These are phyloP conservation scores for Nematodospora anomalae DNA, from an alignment of 1,139 yeast genomes.

Conservation along the genomic window DNA sequence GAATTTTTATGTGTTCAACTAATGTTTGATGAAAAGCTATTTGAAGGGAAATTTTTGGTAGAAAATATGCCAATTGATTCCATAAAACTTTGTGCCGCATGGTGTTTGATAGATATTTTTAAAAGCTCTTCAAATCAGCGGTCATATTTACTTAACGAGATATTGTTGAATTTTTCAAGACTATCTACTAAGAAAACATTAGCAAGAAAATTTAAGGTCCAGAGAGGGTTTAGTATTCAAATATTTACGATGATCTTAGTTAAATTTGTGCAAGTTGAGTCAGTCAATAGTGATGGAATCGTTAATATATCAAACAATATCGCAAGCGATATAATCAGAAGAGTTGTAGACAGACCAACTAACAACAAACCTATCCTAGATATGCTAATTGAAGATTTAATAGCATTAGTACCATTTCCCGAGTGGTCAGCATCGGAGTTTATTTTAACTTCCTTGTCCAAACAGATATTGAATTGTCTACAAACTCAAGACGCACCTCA, in stretches of 20 bases:
- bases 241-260: slow-evolving; percentile 46
- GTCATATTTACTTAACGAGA: slow-evolving; percentile 57
- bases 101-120: slow-evolving; percentile 34
- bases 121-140: slow-evolving; percentile 50
- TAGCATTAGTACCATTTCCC: slow-evolving; percentile 48
- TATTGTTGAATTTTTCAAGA: slow-evolving; percentile 51
- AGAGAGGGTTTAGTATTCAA: slow-evolving; percentile 50
- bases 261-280: background rate
- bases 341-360: slow-evolving; percentile 4
- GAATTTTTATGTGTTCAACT: slow-evolving; percentile 10
- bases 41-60: slow-evolving; percentile 7
- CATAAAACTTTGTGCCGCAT: slow-evolving; percentile 9
- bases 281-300: background rate
- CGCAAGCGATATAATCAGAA: slow-evolving; percentile 10
- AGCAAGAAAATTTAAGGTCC: slow-evolving; percentile 44
- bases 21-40: slow-evolving; percentile 10
- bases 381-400: slow-evolving; percentile 54
- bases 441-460: slow-evolving; percentile 7
- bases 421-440: slow-evolving; percentile 62
- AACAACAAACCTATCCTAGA: slow-evolving; percentile 35
- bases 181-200: slow-evolving; percentile 43
- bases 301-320: background rate
- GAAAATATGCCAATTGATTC: slow-evolving; percentile 9
- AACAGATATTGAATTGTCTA: slow-evolving; percentile 5
- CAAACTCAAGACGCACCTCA: slow-evolving; percentile 4